Evolutionary conservation across 202 grass and related monocot genomes (phyloP), one percentile per base, ranked within the genome.

Genomic region (Eragrostis tef): DNA sequence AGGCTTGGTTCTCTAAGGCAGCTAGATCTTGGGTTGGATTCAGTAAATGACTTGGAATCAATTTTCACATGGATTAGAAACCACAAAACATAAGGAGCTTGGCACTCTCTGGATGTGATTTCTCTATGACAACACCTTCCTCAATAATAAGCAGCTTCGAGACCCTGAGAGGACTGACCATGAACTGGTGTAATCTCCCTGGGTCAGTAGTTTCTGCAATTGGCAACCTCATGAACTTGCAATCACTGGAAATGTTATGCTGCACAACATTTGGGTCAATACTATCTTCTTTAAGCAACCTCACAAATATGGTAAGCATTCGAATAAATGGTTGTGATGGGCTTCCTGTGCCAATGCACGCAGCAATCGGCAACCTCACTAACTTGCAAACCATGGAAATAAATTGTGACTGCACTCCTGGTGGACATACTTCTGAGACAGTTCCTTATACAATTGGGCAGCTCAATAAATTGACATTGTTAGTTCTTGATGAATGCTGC

Each of bases 201-300:
- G 20, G 9, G 74, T 0, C 9, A 13, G 0, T 50, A 49, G 2
- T 78, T 2, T 2, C 6, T 50, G 58, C 43, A 5, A 14, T 78
- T 21, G 25, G 58, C 6, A 34, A 64, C 17, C 58, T 78, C 10
- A 14, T 9, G 16, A 14, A 4, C 2, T 64, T 78, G 59, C 15
- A 49, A 34, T 64, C 74, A 50, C 9, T 78, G 0, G 16, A 49
- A 64, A 64, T 77, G 16, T 0, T 4, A 2, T 0, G 0, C 6
- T 78, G 43, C 43, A 36, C 5, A 64, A 64, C 25, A 19, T 13
- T 49, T 36, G 59, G 74, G 13, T 78, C 74, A 6, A 21, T 58
- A 14, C 67, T 74, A 26, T 66, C 49, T 54, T 86, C 67, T 10
- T 20, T 86, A 6, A 17, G n/a, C 16, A 84, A 70, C 25, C 16